Conservation (phyloP, 257 asterid genomes). For the Fraxinus pennsylvanica region DNA sequence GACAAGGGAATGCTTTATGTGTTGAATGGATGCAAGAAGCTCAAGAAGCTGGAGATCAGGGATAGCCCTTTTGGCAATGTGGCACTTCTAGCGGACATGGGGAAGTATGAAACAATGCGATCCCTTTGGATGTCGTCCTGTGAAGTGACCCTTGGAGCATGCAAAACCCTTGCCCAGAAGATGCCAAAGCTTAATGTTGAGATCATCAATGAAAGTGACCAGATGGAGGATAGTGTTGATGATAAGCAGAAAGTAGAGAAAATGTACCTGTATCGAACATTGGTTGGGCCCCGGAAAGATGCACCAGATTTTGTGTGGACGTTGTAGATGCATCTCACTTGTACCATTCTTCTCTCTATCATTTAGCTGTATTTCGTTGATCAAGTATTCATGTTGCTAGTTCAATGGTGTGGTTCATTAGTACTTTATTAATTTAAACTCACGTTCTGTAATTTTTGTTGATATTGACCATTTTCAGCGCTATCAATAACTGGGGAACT, state of each 20-base stretch:
- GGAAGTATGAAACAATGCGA: constrained; percentile 97
- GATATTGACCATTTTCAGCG: constrained; percentile 12
- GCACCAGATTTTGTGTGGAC: constrained; percentile 73
- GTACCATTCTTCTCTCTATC: background rate
- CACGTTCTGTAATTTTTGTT: constrained; percentile 27
- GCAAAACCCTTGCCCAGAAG: constrained; percentile 74
- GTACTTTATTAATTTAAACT: constrained; percentile 21
- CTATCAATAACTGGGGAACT: background rate
- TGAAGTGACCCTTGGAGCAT: constrained; percentile 74
- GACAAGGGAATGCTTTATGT: constrained; percentile 79
- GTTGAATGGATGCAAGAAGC: constrained; percentile 78
- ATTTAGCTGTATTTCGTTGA: constrained; percentile 27
- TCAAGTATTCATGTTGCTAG: constrained; percentile 28
- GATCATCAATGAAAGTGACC: constrained; percentile 60
- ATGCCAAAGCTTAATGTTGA: constrained; percentile 79
- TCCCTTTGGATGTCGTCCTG: constrained; percentile 98
- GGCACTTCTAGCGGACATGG: constrained; percentile 78
- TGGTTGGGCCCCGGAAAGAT: constrained; percentile 71
- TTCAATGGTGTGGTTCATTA: constrained; percentile 22
- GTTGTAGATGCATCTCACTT: constrained; percentile 36
- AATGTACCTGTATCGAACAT: constrained; percentile 77
- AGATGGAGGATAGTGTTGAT: constrained; percentile 40
- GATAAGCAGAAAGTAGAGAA: constrained; percentile 57
- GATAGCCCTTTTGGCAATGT: constrained; percentile 76
- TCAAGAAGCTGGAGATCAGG: constrained; percentile 75